A percentile compares a stretch with the other conserved stretches of the same genome.
Conservation (phyloP, 345 rosid species). For the Arabis alpina region DNA sequence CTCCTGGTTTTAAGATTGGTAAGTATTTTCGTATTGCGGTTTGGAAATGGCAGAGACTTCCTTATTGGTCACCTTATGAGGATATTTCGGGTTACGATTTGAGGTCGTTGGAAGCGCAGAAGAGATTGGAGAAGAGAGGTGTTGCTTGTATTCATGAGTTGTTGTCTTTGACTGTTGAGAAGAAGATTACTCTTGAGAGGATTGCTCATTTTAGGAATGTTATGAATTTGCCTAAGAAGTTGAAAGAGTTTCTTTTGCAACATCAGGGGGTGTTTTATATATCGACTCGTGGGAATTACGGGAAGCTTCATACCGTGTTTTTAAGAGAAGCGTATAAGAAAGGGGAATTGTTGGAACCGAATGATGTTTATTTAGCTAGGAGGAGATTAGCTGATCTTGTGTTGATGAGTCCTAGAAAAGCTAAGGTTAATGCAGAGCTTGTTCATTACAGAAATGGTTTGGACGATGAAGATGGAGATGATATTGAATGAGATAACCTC, state of each 20-base stretch:
- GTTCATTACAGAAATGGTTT: constrained; percentile 56
- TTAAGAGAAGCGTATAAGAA: constrained; percentile 82
- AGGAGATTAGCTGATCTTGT: constrained; percentile 83
- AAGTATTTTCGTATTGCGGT: constrained; percentile 88
- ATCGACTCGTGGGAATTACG: constrained; percentile 90
- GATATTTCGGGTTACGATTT: constrained; percentile 80
- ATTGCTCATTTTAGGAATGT: constrained; percentile 88
- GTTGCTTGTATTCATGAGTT: constrained; percentile 89
- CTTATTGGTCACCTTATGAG: constrained; percentile 97
- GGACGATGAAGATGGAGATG: constrained; percentile 62
- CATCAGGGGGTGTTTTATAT: constrained; percentile 95
- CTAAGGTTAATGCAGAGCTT: constrained; percentile 63
- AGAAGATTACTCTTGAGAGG: constrained; percentile 89
- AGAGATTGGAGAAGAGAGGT: constrained; percentile 93
- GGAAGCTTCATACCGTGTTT: constrained; percentile 94
- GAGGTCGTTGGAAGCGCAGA: constrained; percentile 91
- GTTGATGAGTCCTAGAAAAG: constrained; percentile 74
- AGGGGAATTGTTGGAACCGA: constrained; percentile 81
- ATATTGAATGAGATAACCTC: constrained; percentile 28
- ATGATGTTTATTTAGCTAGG: constrained; percentile 79
- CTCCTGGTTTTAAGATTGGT: constrained; percentile 92
- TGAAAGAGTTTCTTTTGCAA: constrained; percentile 87
- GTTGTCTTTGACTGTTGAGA: constrained; percentile 80
- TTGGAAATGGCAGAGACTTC: constrained; percentile 96
- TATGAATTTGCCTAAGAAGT: constrained; percentile 75